These are phyloP conservation scores for Coemansia sp. DNA, from an alignment of 192 early-diverging fungal species.

Conservation along the genomic window DNA sequence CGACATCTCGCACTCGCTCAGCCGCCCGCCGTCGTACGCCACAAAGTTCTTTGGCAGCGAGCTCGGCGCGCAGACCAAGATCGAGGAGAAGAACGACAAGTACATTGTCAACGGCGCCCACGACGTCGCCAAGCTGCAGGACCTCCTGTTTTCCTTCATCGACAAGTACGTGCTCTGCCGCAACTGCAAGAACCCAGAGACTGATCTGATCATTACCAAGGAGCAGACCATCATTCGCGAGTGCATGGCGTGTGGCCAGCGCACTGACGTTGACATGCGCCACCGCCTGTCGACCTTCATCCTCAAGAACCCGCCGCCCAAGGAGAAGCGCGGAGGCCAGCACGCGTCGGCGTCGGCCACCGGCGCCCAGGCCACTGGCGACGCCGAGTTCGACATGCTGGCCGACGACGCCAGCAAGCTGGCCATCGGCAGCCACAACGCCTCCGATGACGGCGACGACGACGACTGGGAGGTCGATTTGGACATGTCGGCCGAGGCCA, in stretches of 20 bases:
- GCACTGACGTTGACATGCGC: slow-evolving; percentile 76
- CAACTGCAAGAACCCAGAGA: slow-evolving; percentile 95
- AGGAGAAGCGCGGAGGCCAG: slow-evolving; percentile 54
- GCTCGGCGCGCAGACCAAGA: slow-evolving; percentile 90
- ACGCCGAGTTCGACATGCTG: slow-evolving; percentile 69
- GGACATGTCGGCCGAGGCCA: slow-evolving; percentile 77
- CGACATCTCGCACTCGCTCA: slow-evolving; percentile 85
- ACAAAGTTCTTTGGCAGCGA: slow-evolving; percentile 94
- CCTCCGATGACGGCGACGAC: slow-evolving; percentile 55
- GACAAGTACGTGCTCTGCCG: slow-evolving; percentile 92
- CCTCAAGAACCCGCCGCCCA: slow-evolving; percentile 84
- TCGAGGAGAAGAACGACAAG: slow-evolving; percentile 84
- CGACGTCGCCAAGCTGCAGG: slow-evolving; percentile 80
- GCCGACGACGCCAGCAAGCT: slow-evolving; percentile 66
- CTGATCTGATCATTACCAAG: slow-evolving; percentile 73
- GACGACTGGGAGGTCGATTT: slow-evolving; percentile 72
- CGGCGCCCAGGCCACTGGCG: slow-evolving; percentile 45
- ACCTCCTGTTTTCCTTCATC: slow-evolving; percentile 85
- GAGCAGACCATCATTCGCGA: slow-evolving; percentile 60
- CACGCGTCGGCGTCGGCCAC: slow-evolving; percentile 47
- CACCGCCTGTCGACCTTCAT: slow-evolving; percentile 90
- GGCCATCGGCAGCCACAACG: slow-evolving; percentile 46
- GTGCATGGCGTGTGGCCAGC: slow-evolving; percentile 92
- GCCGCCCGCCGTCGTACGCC: slow-evolving; percentile 82
- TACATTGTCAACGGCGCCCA: slow-evolving; percentile 97